A percentile compares a stretch with the other conserved stretches of the same genome.
Evolutionary conservation across 2,329 filamentous ascomycete genomes (phyloP).

Genomic region (Trichoderma aggressivum): DNA sequence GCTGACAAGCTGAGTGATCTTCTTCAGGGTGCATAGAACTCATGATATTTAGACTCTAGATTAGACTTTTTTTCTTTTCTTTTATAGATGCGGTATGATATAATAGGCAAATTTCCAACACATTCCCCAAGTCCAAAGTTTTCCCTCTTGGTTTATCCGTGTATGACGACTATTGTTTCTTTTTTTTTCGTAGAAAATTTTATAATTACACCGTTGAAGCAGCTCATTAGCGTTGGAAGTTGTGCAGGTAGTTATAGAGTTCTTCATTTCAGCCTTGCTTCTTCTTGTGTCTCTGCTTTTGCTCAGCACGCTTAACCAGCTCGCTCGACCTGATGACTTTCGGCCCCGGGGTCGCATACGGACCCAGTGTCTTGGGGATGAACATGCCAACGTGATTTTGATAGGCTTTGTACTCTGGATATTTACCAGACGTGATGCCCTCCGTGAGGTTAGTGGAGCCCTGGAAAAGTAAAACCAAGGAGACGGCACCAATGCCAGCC

Average conservation of each 20-base stretch:
- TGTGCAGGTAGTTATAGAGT: background rate
- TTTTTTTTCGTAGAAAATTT: background rate
- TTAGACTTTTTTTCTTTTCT: background rate
- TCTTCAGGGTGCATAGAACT: conserved; percentile 27
- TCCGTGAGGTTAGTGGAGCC: conserved; percentile 88
- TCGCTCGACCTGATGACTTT: conserved; percentile 52
- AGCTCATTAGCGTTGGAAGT: conserved; percentile 13
- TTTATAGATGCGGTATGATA: conserved; percentile 13
- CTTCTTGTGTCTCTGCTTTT: conserved; percentile 35
- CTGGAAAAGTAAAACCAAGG: conserved; percentile 79
- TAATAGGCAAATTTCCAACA: conserved; percentile 3
- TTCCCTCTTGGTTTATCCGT: background rate
- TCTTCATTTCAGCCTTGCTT: conserved; percentile 36
- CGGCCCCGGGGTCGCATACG: conserved; percentile 43
- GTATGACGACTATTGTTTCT: background rate
- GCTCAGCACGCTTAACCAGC: conserved; percentile 43
- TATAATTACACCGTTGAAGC: background rate
- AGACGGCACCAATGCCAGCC: conserved; percentile 66
- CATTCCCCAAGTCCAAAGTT: too few relatives aligned
- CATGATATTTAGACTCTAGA: conserved; percentile 16
- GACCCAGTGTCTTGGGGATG: conserved; percentile 56
- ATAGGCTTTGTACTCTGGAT: conserved; percentile 82
- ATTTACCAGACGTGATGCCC: conserved; percentile 73
- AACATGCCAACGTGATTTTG: conserved; percentile 81
- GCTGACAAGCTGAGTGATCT: conserved; percentile 83